Conservation (phyloP, 1,139 yeast genomes). For the Tardiomyces digboiensis region DNA sequence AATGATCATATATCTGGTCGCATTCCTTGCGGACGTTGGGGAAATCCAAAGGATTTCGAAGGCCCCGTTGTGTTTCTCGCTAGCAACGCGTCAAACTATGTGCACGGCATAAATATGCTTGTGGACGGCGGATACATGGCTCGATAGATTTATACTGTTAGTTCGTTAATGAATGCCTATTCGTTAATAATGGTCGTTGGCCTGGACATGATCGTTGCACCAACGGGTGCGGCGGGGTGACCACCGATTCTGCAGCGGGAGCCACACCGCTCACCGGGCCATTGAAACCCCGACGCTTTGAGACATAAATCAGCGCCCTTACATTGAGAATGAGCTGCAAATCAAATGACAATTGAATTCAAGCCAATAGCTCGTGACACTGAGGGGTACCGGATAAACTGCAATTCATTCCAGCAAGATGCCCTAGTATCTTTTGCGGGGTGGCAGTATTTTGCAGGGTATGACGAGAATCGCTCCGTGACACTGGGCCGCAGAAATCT, state of each 20-base stretch:
- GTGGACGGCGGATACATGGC: constrained; percentile 45
- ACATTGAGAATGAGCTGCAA: no score
- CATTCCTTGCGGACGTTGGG: constrained; percentile 45
- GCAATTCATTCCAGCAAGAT: constrained; percentile 6
- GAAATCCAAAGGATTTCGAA: constrained; percentile 42
- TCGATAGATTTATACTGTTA: no score
- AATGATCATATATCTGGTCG: constrained; percentile 31
- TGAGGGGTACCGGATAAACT: background rate
- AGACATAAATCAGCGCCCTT: no score
- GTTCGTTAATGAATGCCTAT: no score
- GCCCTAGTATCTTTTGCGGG: constrained; percentile 4
- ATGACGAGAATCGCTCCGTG: constrained; percentile 2
- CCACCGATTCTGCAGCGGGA: no score
- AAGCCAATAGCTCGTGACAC: background rate
- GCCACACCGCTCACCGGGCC: no score
- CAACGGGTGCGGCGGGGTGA: no score
- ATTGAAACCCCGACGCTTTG: no score
- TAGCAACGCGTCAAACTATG: constrained; percentile 41
- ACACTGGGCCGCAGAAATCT: constrained; percentile 2
- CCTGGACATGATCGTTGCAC: no score
- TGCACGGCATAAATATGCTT: constrained; percentile 41
- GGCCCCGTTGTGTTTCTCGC: constrained; percentile 46
- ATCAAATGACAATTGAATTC: background rate
- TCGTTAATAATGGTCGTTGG: no score
- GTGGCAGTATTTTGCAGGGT: constrained; percentile 4